These are phyloP conservation scores for Ceraceosorus bombacis DNA, from an alignment of 1,284 basidiomycete genomes.

Conservation along the genomic window DNA sequence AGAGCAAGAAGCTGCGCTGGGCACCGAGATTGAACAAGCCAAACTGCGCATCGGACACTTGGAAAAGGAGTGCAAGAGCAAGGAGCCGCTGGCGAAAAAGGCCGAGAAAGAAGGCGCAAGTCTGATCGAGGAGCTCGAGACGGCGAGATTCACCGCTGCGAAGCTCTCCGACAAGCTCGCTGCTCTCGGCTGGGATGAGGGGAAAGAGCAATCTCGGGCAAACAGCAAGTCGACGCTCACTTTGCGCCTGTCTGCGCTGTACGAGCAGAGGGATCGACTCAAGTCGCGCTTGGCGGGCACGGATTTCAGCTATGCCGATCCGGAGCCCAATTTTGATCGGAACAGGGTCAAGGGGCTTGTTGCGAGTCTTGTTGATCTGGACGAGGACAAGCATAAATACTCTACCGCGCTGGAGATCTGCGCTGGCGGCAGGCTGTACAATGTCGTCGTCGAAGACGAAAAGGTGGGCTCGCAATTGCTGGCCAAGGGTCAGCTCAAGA, in stretches of 20 bases:
- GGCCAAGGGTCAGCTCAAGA: conserved; percentile 72
- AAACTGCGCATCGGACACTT: conserved; percentile 70
- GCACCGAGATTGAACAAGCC: conserved; percentile 77
- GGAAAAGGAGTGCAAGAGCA: conserved; percentile 69
- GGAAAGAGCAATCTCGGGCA: conserved; percentile 65
- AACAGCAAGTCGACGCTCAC: conserved; percentile 58
- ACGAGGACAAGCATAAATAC: conserved; percentile 59
- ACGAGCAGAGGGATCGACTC: conserved; percentile 65
- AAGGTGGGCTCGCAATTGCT: conserved; percentile 77
- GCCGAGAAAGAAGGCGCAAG: conserved; percentile 78
- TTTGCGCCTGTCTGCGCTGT: conserved; percentile 57
- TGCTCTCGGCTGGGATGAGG: conserved; percentile 69
- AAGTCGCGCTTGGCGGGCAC: conserved; percentile 64
- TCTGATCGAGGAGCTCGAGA: conserved; percentile 55
- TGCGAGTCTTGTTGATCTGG: conserved; percentile 65
- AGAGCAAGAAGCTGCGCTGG: conserved; percentile 65
- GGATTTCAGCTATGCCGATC: conserved; percentile 76
- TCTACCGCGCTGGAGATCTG: conserved; percentile 88
- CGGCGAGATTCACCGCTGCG: conserved; percentile 53
- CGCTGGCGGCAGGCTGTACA: conserved; percentile 84
- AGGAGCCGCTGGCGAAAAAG: conserved; percentile 73
- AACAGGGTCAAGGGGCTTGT: conserved; percentile 71
- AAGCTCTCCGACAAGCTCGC: conserved; percentile 56
- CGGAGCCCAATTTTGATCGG: conserved; percentile 74
- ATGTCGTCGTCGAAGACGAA: conserved; percentile 74